These are phyloP conservation scores for Claviceps sp. DNA, from an alignment of 2,329 filamentous ascomycete species.

Conservation along the genomic window DNA sequence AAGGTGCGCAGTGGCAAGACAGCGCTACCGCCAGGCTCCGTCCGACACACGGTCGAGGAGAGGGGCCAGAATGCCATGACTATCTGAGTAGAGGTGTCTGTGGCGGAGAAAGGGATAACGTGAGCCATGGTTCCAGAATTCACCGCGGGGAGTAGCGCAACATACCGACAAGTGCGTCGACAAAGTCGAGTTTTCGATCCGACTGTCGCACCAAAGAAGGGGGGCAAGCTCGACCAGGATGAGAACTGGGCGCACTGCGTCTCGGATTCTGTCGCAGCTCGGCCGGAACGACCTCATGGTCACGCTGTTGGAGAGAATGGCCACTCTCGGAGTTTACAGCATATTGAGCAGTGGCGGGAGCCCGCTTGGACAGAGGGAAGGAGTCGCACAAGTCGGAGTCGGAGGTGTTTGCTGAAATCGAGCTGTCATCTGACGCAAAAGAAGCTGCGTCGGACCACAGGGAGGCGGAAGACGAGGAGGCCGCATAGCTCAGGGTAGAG, in stretches of 20 bases:
- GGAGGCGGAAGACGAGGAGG: constrained; percentile 63
- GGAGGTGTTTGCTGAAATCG: constrained; percentile 46
- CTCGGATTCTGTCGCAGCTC: constrained; percentile 54
- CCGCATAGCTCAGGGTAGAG: constrained; percentile 58
- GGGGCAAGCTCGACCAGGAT: constrained; percentile 46
- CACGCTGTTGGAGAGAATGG: constrained; percentile 14
- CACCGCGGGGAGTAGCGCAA: constrained; percentile 17
- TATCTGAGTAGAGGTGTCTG: constrained; percentile 95
- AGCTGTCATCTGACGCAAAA: constrained; percentile 57
- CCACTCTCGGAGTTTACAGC: constrained; percentile 10
- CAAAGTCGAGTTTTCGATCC: constrained; percentile 88
- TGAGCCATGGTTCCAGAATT: neutral
- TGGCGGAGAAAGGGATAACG: constrained; percentile 2
- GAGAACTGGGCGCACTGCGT: constrained; percentile 39
- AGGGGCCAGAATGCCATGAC: constrained; percentile 95
- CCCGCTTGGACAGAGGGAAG: constrained; percentile 22
- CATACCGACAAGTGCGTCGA: constrained; percentile 97
- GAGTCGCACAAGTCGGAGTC: constrained; percentile 36
- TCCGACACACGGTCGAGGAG: constrained; percentile 65
- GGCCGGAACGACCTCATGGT: constrained; percentile 38
- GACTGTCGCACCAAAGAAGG: constrained; percentile 72
- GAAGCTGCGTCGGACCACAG: constrained; percentile 64
- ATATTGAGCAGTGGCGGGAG: constrained; percentile 10
- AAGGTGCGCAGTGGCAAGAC: constrained; percentile 87
- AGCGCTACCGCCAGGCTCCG: constrained; percentile 57